Conservation (phyloP, 257 asterid genomes). For the Lithospermum erythrorhizon region DNA sequence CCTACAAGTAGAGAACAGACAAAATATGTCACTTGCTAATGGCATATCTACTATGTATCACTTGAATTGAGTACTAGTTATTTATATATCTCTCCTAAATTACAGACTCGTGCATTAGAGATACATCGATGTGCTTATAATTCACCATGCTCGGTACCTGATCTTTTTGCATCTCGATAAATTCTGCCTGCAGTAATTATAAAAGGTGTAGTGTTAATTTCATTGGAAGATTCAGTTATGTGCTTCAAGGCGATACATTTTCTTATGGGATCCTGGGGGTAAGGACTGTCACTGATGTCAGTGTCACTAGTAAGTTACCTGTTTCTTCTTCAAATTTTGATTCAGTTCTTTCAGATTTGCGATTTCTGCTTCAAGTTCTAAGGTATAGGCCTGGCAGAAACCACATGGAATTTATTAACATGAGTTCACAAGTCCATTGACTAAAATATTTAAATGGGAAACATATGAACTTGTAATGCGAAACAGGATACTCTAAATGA, state of each 20-base stretch:
- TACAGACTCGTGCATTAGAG: too few relatives aligned
- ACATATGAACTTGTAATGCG: too few relatives aligned
- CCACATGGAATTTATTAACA: not conserved
- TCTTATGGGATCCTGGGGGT: too few relatives aligned
- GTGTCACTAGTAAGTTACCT: constrained; percentile 32
- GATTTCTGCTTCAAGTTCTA: constrained; percentile 88
- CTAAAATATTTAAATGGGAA: not conserved
- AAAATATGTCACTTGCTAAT: too few relatives aligned
- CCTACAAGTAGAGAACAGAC: constrained; percentile 18
- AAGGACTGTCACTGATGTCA: too few relatives aligned
- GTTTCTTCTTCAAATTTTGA: constrained; percentile 57
- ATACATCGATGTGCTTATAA: too few relatives aligned
- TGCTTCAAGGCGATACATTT: too few relatives aligned
- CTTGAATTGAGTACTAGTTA: too few relatives aligned
- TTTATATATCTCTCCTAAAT: too few relatives aligned
- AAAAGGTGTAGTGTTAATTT: not conserved
- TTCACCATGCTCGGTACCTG: constrained; percentile 64
- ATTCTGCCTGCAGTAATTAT: constrained; percentile 46
- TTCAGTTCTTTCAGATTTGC: constrained; percentile 67
- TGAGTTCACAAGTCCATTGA: not conserved
- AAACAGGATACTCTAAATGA: too few relatives aligned
- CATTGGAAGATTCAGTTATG: not conserved
- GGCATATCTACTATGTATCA: too few relatives aligned
- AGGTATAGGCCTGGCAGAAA: constrained; percentile 64
- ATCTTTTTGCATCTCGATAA: constrained; percentile 64